A percentile compares a stretch with the other conserved stretches of the same genome.
phyloP scores from a whole-genome alignment of 768 basidiomycete species.

The Panaeolus papilionaceus region DNA sequence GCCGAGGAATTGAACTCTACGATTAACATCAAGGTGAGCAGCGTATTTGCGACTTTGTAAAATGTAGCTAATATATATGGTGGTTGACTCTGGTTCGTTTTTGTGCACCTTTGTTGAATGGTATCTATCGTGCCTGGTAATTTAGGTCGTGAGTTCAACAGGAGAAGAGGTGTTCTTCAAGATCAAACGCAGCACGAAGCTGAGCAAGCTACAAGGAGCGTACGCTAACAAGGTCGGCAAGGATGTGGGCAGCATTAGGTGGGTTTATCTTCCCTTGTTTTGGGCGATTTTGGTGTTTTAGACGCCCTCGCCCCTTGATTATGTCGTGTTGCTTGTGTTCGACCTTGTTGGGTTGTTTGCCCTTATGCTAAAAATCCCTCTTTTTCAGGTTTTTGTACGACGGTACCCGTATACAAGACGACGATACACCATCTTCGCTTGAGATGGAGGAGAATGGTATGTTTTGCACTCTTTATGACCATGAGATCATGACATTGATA shows the following conservation, averaged over 20 bases:
- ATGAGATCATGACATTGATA: constrained; percentile 14
- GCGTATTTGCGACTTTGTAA: not conserved
- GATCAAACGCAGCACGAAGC: constrained; percentile 92
- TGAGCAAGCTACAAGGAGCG: constrained; percentile 91
- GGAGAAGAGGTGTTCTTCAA: constrained; percentile 97
- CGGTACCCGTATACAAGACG: constrained; percentile 83
- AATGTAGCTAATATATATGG: not conserved
- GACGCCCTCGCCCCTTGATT: constrained; percentile 4
- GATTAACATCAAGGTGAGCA: constrained; percentile 78
- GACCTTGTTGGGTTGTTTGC: constrained; percentile 15
- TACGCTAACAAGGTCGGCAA: constrained; percentile 94
- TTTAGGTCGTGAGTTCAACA: constrained; percentile 71
- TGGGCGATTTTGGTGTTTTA: constrained; percentile 16
- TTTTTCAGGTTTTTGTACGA: constrained; percentile 85
- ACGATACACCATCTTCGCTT: constrained; percentile 84
- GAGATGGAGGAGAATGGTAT: constrained; percentile 91
- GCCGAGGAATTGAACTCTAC: constrained; percentile 63
- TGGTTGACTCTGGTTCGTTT: not conserved
- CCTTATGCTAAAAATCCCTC: constrained; percentile 16
- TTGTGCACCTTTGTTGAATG: constrained; percentile 1
- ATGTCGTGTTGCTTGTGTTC: constrained; percentile 14
- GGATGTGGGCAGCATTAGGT: constrained; percentile 89
- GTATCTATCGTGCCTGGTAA: constrained; percentile 15
- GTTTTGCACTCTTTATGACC: constrained; percentile 26
- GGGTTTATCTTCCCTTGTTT: constrained; percentile 34